These are phyloP conservation scores for Ministeria vibrans DNA, from an alignment of 78 protist genomes.

Conservation along the genomic window DNA sequence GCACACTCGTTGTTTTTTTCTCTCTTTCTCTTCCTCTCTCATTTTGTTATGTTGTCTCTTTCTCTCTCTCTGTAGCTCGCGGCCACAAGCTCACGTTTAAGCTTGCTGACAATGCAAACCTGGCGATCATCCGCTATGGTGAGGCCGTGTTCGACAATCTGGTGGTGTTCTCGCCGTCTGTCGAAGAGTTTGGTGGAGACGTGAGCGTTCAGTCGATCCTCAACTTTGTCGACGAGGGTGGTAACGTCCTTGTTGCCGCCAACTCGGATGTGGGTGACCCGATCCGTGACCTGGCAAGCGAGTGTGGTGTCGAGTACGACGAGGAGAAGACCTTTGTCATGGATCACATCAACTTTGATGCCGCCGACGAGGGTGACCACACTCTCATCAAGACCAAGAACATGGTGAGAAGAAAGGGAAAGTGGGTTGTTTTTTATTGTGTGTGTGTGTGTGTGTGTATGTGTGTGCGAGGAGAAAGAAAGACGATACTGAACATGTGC, in stretches of 20 bases:
- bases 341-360: conserved; percentile 61
- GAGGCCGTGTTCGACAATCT: conserved; percentile 48
- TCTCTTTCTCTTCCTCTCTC: too few relatives aligned
- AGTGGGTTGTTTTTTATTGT: too few relatives aligned
- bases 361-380: conserved; percentile 37
- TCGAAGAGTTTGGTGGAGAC: conserved; percentile 39
- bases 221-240: conserved; percentile 55
- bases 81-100: conserved; percentile 39
- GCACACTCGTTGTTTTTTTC: too few relatives aligned
- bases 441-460: too few relatives aligned
- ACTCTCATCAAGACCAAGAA: conserved; percentile 33
- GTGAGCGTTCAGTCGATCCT: conserved; percentile 23
- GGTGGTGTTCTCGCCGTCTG: conserved; percentile 45
- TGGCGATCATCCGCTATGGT: conserved; percentile 34
- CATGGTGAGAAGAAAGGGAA: conserved; percentile 8
- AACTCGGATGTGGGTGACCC: conserved; percentile 35
- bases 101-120: conserved; percentile 14
- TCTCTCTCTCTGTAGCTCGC: conserved; percentile 5
- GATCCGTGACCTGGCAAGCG: conserved; percentile 55
- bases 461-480: too few relatives aligned
- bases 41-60: not conserved
- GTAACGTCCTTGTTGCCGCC: conserved; percentile 60
- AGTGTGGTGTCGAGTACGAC: conserved; percentile 61
- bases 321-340: conserved; percentile 40
- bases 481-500: not conserved